Evolutionary conservation across 805 yeast species (phyloP).

Genomic region (Hanseniaspora taiwanica): DNA sequence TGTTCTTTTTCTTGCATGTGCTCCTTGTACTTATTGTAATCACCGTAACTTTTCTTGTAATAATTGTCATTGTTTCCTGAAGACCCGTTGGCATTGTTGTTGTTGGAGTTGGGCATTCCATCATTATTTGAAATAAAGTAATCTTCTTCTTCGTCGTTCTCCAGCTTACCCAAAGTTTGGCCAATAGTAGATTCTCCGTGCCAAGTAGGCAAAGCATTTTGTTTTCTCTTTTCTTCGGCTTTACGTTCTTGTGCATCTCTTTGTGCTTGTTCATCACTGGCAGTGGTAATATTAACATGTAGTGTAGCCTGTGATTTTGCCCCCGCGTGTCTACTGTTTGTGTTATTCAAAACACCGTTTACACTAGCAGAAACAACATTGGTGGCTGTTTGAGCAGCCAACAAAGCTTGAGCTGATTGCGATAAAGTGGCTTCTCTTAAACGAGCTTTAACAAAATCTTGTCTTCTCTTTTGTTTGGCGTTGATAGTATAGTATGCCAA

Average conservation of each 20-base stretch:
- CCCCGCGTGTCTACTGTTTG: slow-evolving; percentile 36
- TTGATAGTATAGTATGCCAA: slow-evolving; percentile 58
- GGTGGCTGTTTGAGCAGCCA: slow-evolving; percentile 14
- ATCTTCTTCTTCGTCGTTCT: slow-evolving; percentile 33
- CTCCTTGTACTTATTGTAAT: slow-evolving; percentile 11
- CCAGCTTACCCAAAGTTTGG: slow-evolving; percentile 41
- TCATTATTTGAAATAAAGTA: background rate
- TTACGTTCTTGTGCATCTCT: slow-evolving; percentile 54
- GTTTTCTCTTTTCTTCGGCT: slow-evolving; percentile 61
- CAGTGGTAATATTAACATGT: slow-evolving; percentile 77
- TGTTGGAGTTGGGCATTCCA: slow-evolving; percentile 11
- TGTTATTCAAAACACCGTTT: slow-evolving; percentile 26
- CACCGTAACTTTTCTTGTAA: slow-evolving; percentile 7
- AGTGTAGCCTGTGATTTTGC: slow-evolving; percentile 69
- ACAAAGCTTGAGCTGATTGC: slow-evolving; percentile 12
- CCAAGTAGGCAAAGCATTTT: slow-evolving; percentile 96
- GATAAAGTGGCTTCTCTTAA: slow-evolving; percentile 7
- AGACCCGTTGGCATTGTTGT: slow-evolving; percentile 6
- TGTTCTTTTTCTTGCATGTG: slow-evolving; percentile 46
- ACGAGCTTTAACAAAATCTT: slow-evolving; percentile 8
- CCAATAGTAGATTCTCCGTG: slow-evolving; percentile 87
- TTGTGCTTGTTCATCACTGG: slow-evolving; percentile 65
- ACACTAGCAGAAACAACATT: slow-evolving; percentile 9
- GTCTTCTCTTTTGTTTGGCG: slow-evolving; percentile 28
- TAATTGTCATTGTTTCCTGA: slow-evolving; percentile 12